phyloP scores from a whole-genome alignment of 2,329 filamentous ascomycete genomes.

The Cladosporium colombiae region DNA sequence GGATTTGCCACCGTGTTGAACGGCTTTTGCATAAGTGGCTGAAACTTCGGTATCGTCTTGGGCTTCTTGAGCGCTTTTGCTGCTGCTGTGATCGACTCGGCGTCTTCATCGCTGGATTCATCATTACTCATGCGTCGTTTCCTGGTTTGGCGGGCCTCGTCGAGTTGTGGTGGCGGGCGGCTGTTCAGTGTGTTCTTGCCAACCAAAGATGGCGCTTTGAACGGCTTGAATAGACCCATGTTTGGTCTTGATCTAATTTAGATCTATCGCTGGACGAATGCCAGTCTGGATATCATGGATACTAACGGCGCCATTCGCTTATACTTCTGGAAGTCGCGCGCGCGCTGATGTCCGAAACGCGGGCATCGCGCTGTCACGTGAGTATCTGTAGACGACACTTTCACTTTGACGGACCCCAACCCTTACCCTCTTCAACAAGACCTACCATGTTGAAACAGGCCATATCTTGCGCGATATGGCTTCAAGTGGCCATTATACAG shows the following conservation, averaged over 20 bases:
- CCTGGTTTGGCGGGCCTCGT: slow-evolving; percentile 42
- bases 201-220: slow-evolving; percentile 22
- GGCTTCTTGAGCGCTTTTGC: slow-evolving; percentile 37
- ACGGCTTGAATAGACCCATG: slow-evolving; percentile 22
- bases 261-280: not conserved
- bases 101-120: slow-evolving; percentile 27
- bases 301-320: not conserved
- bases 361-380: not conserved
- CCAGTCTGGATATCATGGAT: not conserved
- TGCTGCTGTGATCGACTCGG: slow-evolving; percentile 29
- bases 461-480: not conserved
- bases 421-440: not conserved
- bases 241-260: not conserved
- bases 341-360: not conserved
- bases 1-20: slow-evolving; percentile 32
- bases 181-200: slow-evolving; percentile 9
- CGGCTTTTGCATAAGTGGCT: slow-evolving; percentile 33
- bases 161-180: slow-evolving; percentile 17
- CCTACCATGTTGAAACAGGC: not conserved
- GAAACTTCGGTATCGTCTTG: slow-evolving; percentile 25
- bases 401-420: not conserved
- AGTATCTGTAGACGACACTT: not conserved
- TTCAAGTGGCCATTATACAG: not conserved
- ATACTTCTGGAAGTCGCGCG: not conserved
- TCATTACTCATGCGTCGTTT: slow-evolving; percentile 42